These are phyloP conservation scores for Acrasis kona DNA, from an alignment of 78 protist genomes.

Conservation along the genomic window DNA sequence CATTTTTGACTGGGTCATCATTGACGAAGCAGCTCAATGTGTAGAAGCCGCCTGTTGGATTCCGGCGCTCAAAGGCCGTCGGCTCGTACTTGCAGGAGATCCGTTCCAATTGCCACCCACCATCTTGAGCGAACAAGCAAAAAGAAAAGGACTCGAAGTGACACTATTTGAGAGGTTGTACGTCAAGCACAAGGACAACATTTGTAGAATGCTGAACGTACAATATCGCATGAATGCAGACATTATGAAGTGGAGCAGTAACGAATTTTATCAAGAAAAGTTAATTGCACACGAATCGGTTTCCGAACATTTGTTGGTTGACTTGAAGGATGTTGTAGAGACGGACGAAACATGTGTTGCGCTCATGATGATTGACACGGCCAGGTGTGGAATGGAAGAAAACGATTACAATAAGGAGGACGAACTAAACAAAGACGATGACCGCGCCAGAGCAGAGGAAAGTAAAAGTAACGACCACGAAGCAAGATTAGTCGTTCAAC, in stretches of 20 bases:
- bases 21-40: conserved; percentile 70
- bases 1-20: conserved; percentile 24
- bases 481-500: conserved; percentile 31
- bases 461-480: conserved; percentile 55
- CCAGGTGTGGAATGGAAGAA: conserved; percentile 14
- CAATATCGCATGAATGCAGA: conserved; percentile 80
- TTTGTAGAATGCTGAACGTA: conserved; percentile 27
- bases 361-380: conserved; percentile 25
- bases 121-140: conserved; percentile 30
- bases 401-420: neutral
- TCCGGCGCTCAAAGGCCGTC: conserved; percentile 41
- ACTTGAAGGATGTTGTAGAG: conserved; percentile 15
- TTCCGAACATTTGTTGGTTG: conserved; percentile 33
- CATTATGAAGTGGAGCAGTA: conserved; percentile 48
- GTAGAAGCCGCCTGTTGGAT: conserved; percentile 78
- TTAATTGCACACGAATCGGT: conserved; percentile 58
- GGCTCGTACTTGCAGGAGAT: conserved; percentile 60
- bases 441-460: conserved; percentile 12
- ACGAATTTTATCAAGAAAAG: conserved; percentile 41
- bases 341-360: neutral
- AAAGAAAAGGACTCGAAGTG: conserved; percentile 3
- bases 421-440: neutral
- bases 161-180: conserved; percentile 61
- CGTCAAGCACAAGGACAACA: neutral
- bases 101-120: conserved; percentile 81